Conservation (phyloP, 768 basidiomycete species). For the Suillus ampliporus region DNA sequence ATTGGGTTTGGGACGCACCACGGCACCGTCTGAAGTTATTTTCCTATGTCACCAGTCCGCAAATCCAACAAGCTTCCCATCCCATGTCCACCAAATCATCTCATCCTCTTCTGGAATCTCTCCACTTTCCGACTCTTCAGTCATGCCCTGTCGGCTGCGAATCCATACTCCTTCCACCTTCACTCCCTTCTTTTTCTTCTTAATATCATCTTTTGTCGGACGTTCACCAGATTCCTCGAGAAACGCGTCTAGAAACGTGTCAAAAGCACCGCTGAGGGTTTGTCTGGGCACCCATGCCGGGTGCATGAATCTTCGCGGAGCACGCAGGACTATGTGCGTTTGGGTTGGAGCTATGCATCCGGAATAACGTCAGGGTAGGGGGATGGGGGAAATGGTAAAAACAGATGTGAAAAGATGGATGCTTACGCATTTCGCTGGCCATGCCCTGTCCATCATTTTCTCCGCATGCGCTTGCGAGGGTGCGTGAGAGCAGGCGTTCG, state of each 20-base stretch:
- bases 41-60: conserved; percentile 45
- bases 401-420: background rate
- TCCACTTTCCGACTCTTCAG: conserved; percentile 15
- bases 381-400: background rate
- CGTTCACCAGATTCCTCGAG: conserved; percentile 30
- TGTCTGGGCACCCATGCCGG: conserved; percentile 55
- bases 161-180: conserved; percentile 50
- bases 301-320: conserved; percentile 52
- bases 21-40: background rate
- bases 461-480: conserved; percentile 49
- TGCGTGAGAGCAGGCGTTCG: conserved; percentile 50
- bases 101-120: conserved; percentile 47
- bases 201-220: conserved; percentile 24
- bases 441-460: conserved; percentile 46
- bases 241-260: conserved; percentile 42
- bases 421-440: conserved; percentile 47
- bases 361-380: background rate
- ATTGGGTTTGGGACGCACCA: too few species aligned
- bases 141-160: conserved; percentile 25
- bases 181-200: conserved; percentile 33
- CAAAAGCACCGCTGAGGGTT: conserved; percentile 43
- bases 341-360: conserved; percentile 49
- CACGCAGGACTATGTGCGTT: conserved; percentile 51
- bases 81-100: conserved; percentile 59
- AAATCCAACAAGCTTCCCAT: conserved; percentile 53